Percentiles rank a stretch among this genome's conserved stretches.
These are phyloP conservation scores for Sclerotinia nivalis DNA, from an alignment of 2,329 filamentous ascomycete genomes.

Conservation along the genomic window DNA sequence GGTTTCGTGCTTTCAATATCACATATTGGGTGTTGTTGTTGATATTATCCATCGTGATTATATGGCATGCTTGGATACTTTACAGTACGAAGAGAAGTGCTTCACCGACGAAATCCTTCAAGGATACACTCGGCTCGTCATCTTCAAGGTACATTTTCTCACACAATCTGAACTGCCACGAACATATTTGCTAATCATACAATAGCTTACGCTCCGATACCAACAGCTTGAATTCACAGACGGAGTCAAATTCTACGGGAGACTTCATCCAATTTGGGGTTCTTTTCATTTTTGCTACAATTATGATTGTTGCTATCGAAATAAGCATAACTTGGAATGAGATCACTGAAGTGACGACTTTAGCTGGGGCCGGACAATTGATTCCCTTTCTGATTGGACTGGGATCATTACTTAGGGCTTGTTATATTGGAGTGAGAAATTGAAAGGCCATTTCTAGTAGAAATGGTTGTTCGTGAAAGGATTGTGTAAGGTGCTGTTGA, in stretches of 20 bases:
- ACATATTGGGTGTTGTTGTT: not conserved
- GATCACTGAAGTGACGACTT: not conserved
- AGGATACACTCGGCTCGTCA: not conserved
- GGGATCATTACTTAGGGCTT: not conserved
- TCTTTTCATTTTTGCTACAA: not conserved
- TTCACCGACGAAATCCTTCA: not conserved
- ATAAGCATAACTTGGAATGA: slow-evolving; percentile 10
- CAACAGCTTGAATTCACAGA: not conserved
- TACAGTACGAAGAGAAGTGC: not conserved
- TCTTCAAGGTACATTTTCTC: not conserved
- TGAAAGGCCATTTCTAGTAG: not conserved
- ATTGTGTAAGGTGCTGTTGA: not conserved
- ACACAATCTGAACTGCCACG: not conserved
- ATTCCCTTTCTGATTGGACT: not conserved
- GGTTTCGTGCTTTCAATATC: slow-evolving; percentile 6
- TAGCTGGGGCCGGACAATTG: not conserved
- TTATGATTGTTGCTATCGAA: not conserved
- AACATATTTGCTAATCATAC: not conserved
- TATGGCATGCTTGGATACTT: not conserved
- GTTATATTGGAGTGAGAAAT: not conserved
- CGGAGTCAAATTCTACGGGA: not conserved
- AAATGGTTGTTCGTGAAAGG: not conserved
- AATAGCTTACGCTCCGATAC: not conserved
- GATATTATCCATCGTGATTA: not conserved
- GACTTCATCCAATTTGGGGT: not conserved